Percentiles rank a stretch among this genome's conserved stretches.
Evolutionary conservation across 805 yeast species (phyloP).

Genomic region (Candida endomychidarum): DNA sequence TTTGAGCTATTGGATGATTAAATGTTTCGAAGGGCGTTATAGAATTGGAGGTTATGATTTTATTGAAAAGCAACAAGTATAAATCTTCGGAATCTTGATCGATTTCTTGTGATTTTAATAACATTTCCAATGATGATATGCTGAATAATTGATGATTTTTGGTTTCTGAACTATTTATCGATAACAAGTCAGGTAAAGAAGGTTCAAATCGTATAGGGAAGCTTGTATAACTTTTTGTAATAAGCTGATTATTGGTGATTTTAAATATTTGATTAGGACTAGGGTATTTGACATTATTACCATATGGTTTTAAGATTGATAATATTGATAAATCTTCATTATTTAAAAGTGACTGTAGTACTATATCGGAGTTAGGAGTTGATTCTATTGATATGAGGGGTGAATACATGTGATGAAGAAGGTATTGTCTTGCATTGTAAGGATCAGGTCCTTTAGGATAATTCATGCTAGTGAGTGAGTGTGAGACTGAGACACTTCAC

Average conservation of each 20-base stretch:
- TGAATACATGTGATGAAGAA: constrained; percentile 47
- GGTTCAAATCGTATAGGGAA: constrained; percentile 58
- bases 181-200: constrained; percentile 37
- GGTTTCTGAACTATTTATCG: constrained; percentile 23
- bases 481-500: neutral
- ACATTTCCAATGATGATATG: constrained; percentile 35
- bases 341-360: constrained; percentile 42
- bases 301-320: constrained; percentile 54
- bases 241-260: constrained; percentile 51
- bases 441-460: constrained; percentile 40
- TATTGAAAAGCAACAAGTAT: constrained; percentile 58
- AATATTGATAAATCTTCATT: constrained; percentile 40
- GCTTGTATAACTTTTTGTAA: constrained; percentile 49
- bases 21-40: constrained; percentile 80
- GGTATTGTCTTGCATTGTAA: constrained; percentile 38
- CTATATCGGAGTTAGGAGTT: constrained; percentile 45
- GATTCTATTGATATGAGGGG: constrained; percentile 54
- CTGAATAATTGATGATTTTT: constrained; percentile 33
- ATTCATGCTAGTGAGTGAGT: constrained; percentile 13
- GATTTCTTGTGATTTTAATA: constrained; percentile 20
- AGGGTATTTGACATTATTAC: constrained; percentile 49
- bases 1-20: constrained; percentile 79
- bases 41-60: constrained; percentile 56
- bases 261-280: constrained; percentile 43
- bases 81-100: constrained; percentile 28